A percentile compares a stretch with the other conserved stretches of the same genome.
Conservation (phyloP, 2,329 filamentous ascomycete species). For the Truncatella angustata region DNA sequence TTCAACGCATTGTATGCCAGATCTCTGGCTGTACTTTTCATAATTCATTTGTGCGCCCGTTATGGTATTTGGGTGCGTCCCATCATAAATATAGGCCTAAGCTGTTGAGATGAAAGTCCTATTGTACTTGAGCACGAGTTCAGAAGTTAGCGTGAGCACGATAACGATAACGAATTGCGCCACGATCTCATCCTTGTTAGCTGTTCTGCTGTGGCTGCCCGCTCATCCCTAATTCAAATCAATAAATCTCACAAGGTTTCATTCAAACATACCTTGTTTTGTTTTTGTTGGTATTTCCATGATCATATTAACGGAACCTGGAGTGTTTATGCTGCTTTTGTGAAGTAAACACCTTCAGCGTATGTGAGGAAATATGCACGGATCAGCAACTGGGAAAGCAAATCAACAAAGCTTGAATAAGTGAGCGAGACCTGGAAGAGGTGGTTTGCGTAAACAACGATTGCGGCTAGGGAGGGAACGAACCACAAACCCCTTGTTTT, state of each 20-base stretch:
- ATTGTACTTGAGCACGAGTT: too few species aligned
- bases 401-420: background rate
- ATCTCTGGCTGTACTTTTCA: too few species aligned
- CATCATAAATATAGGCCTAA: too few species aligned
- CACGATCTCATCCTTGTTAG: background rate
- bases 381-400: background rate
- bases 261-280: too few species aligned
- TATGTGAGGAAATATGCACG: conserved; percentile 3
- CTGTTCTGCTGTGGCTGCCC: background rate
- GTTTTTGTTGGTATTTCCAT: too few species aligned
- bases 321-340: background rate
- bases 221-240: background rate
- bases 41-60: too few species aligned
- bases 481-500: background rate
- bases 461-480: background rate
- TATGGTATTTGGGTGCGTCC: too few species aligned
- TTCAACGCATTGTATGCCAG: too few species aligned
- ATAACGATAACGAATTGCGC: background rate
- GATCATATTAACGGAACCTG: background rate
- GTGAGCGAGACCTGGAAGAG: background rate
- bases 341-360: too few species aligned
- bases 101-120: too few species aligned
- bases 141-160: too few species aligned
- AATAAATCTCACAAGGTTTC: background rate
- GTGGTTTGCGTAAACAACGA: background rate